phyloP scores from a whole-genome alignment of 371 early-diverging fungal species.

The Lichtheimia corymbifera region DNA sequence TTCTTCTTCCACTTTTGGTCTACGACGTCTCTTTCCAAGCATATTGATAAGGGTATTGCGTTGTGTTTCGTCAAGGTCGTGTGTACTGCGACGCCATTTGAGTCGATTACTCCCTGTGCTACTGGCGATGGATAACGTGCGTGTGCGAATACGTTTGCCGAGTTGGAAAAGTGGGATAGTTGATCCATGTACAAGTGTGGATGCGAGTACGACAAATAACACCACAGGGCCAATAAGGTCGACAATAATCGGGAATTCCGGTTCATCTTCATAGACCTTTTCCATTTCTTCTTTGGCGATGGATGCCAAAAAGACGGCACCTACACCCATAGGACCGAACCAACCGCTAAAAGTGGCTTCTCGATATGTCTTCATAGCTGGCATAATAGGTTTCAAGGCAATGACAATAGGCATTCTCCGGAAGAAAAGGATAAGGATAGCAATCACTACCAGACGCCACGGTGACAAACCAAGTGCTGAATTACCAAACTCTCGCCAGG shows the following conservation, averaged over 20 bases:
- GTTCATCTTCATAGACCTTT: slow-evolving; percentile 25
- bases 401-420: slow-evolving; percentile 84
- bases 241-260: slow-evolving; percentile 22
- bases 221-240: slow-evolving; percentile 64
- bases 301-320: slow-evolving; percentile 80
- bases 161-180: slow-evolving; percentile 78
- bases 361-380: slow-evolving; percentile 70
- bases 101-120: slow-evolving; percentile 34
- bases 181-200: slow-evolving; percentile 80
- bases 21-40: background rate
- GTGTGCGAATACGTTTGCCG: slow-evolving; percentile 52
- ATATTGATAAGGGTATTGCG: slow-evolving; percentile 44
- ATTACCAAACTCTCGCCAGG: slow-evolving; percentile 73
- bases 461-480: slow-evolving; percentile 50
- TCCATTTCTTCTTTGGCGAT: slow-evolving; percentile 59
- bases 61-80: slow-evolving; percentile 29
- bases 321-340: slow-evolving; percentile 92
- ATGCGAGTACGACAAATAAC: slow-evolving; percentile 72
- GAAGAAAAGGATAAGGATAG: slow-evolving; percentile 76
- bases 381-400: slow-evolving; percentile 65
- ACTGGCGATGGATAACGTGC: slow-evolving; percentile 50
- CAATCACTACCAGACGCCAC: slow-evolving; percentile 73
- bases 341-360: slow-evolving; percentile 95
- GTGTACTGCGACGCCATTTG: slow-evolving; percentile 32
- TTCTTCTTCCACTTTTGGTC: slow-evolving; percentile 9